Evolutionary conservation across 495 filamentous ascomycete genomes (phyloP).

Genomic region (Penicillium angulare): DNA sequence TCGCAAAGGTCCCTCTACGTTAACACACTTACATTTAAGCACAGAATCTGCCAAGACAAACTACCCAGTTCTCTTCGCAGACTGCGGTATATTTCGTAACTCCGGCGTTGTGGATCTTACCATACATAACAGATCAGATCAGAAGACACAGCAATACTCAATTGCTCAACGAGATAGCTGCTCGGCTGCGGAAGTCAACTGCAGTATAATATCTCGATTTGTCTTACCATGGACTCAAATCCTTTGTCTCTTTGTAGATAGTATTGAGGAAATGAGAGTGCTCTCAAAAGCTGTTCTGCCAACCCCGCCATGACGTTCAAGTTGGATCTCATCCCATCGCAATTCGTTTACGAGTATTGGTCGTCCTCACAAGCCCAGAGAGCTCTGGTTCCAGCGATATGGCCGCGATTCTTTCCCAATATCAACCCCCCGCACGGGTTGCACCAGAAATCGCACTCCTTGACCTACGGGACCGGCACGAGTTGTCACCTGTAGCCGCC

Average conservation of each 20-base stretch:
- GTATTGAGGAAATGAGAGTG: neutral
- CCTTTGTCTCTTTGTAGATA: conserved; percentile 15
- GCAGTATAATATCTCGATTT: conserved; percentile 4
- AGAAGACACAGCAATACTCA: neutral
- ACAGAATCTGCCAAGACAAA: conserved; percentile 1
- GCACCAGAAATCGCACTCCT: too few relatives aligned
- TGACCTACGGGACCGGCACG: too few relatives aligned
- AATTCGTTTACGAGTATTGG: too few relatives aligned
- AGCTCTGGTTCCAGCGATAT: too few relatives aligned
- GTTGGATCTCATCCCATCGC: too few relatives aligned
- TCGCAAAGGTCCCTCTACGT: conserved; percentile 5
- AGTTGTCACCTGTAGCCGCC: too few relatives aligned
- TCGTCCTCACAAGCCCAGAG: too few relatives aligned
- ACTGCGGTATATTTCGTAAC: conserved; percentile 5
- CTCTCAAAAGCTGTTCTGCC: conserved; percentile 2
- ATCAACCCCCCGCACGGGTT: too few relatives aligned
- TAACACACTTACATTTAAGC: conserved; percentile 8
- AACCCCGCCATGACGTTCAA: conserved; percentile 3
- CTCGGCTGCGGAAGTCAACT: conserved; percentile 10
- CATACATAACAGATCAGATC: neutral
- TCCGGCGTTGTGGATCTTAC: neutral
- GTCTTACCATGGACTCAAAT: conserved; percentile 16
- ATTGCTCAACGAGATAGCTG: too few relatives aligned
- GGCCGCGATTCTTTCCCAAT: too few relatives aligned
- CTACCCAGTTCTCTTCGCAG: conserved; percentile 13